Evolutionary conservation across 164 flowering plant species (phyloP), one percentile per base, ranked within the genome.

Genomic region (Tetracentron sinense): DNA sequence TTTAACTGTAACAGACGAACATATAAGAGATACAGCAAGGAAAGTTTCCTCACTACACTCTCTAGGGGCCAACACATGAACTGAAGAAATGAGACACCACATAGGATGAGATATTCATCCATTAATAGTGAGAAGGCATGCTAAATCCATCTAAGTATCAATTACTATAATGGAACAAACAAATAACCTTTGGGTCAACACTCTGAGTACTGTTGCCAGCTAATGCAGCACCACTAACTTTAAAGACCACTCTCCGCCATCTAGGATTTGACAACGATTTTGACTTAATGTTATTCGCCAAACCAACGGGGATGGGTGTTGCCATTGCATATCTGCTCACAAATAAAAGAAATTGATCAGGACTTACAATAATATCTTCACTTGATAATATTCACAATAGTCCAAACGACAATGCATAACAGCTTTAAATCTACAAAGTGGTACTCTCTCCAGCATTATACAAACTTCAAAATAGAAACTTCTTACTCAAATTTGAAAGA

Each of bases 161-260:
- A 14, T 17, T 60, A 29, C 4, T 33, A 6, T n/a, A 38, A 48
- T 33, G 30, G 19, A 60, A 46, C 6, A 42, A 54, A 50, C 16
- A 63, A 64, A 63, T 7, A 42, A 92, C 98, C 98, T 90, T 87
- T 26, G 98, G 89, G 69, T 93, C 98, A 70, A 89, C 76, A 72
- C 85, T 93, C 59, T 87, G 82, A 51, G 90, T 82, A 48, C 82
- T 81, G 65, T 69, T 73, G 42, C 97, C 92, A 67, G 90, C 84
- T 61, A 90, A 79, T 38, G 94, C 87, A 68, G 83, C 88, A 66
- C 98, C 98, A 69, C 96, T 93, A 42, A 93, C 85, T 76, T 89
- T 93, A 51, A 93, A 86, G 28, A 93, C 84, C n/a, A 92, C 96
- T 74, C 98, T 83, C 62, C 86, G 81, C 98, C 98, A 87, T 79